Base-by-base conservation (phyloP, 2,329 filamentous ascomycete genomes). In the Aspergillus intermedius region DNA sequence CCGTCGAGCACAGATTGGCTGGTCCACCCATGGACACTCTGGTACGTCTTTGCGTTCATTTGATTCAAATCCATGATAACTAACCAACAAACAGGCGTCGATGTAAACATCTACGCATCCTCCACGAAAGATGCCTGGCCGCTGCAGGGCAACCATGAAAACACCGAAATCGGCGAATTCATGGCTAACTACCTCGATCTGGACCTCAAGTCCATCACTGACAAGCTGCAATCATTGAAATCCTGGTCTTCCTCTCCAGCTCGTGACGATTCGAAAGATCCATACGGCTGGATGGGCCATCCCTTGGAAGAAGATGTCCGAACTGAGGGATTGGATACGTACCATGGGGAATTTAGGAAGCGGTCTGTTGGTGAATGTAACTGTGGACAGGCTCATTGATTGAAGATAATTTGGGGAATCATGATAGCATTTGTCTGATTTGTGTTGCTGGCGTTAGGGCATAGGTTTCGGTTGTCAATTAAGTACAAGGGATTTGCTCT, bases 71-170 rank as follows among this genome's bases (percentile, higher is more conserved):
- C 17, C 17, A 19, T 19, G 17, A 19, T 2, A 19, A 43, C 35
- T 51, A 59, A 45, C 54, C 44, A 39, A 13, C 34, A 15, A n/a
- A 39, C 63, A 64, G 93, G 86, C 45, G 90, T 93, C 6, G 93
- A 98, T 65, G 93, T 98, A 44, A 98, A 98, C 68, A 88, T 98
- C 57, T 98, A 97, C 72, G 86, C 87, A 46, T 91, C 87, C 0
- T 83, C 87, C 3, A 77, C 80, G 0, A 77, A 80, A 34, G 72
- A 74, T 25, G 80, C 84, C 0, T 77, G 80, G 40, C 75, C 78
- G 12, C 76, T 95, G 5, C 74, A 81, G 3, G 91, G 91, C 6
- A 97, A 97, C 66, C 84, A 94, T 47, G 93, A 98, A 74, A 98
- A 98, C 65, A 97, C 85, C 0, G 90, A 97, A 22, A 79, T 98